phyloP scores from a whole-genome alignment of 179 eudicot species.

The Patellifolia procumbens region DNA sequence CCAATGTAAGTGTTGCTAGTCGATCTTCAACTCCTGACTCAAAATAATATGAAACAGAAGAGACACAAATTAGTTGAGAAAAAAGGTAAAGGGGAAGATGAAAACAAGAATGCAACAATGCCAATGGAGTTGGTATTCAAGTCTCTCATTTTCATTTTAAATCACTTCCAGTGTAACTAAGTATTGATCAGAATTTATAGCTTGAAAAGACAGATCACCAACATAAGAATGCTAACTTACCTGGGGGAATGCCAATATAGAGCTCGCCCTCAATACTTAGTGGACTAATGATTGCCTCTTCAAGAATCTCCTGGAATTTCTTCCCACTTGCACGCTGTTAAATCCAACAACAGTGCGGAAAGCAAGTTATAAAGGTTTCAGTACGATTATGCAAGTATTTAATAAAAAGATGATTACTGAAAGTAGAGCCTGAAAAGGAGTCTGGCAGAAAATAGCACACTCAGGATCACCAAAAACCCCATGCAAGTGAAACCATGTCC shows the following conservation, averaged over 20 bases:
- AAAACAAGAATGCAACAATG: background rate
- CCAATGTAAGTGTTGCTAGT: slow-evolving; percentile 81
- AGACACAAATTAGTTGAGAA: background rate
- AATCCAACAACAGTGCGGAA: slow-evolving; percentile 6
- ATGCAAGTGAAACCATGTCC: background rate
- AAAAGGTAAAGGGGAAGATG: too few species aligned
- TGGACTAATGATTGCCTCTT: slow-evolving; percentile 84
- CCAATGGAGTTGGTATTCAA: background rate
- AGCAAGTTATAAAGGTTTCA: background rate
- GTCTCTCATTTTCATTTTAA: background rate
- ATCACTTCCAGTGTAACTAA: too few species aligned
- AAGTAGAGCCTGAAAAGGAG: background rate
- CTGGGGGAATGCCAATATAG: slow-evolving; percentile 96
- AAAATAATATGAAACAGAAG: slow-evolving; percentile 1
- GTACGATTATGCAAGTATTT: background rate
- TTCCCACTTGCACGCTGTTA: slow-evolving; percentile 81
- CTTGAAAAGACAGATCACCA: background rate
- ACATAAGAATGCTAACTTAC: slow-evolving; percentile 38
- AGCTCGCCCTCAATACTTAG: slow-evolving; percentile 85
- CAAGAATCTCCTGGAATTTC: slow-evolving; percentile 90
- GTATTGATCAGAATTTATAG: too few species aligned
- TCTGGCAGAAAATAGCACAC: background rate
- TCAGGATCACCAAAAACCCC: background rate
- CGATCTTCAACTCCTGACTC: slow-evolving; percentile 87
- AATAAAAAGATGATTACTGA: background rate